These are phyloP conservation scores for Suillus lakei DNA, from an alignment of 768 basidiomycete species.

Conservation along the genomic window DNA sequence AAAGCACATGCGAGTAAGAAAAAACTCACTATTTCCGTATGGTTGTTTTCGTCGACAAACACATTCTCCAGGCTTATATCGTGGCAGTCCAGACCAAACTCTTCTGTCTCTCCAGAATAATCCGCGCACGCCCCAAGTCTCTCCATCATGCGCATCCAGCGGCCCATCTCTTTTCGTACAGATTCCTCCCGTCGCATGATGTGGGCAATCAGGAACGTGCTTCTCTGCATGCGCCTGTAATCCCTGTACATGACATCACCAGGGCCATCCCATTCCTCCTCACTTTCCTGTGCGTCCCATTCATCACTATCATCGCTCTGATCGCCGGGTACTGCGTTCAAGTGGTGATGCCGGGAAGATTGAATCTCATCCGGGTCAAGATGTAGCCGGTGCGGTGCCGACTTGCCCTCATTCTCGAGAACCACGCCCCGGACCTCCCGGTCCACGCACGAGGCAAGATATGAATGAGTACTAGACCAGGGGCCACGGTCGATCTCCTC, in stretches of 20 bases:
- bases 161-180: conserved; percentile 71
- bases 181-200: conserved; percentile 62
- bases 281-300: conserved; percentile 80
- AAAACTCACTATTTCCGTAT: conserved; percentile 66
- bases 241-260: conserved; percentile 83
- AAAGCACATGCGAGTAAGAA: conserved; percentile 3
- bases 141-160: conserved; percentile 75
- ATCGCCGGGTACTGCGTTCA: conserved; percentile 72
- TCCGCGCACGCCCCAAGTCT: conserved; percentile 44
- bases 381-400: conserved; percentile 77
- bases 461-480: conserved; percentile 63
- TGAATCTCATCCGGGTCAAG: conserved; percentile 81
- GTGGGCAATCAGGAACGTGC: conserved; percentile 79
- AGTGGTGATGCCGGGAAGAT: conserved; percentile 70
- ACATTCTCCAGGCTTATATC: conserved; percentile 86
- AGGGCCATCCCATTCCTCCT: conserved; percentile 72
- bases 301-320: conserved; percentile 79
- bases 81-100: conserved; percentile 84
- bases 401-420: conserved; percentile 77
- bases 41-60: conserved; percentile 75
- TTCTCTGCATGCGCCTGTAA: conserved; percentile 80
- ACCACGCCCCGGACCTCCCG: conserved; percentile 80
- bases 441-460: conserved; percentile 66
- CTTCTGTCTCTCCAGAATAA: conserved; percentile 44
- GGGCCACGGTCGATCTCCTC: conserved; percentile 81